These are phyloP conservation scores for Edaphochlamys debaryana DNA, from an alignment of 139 green algal species.

Conservation along the genomic window DNA sequence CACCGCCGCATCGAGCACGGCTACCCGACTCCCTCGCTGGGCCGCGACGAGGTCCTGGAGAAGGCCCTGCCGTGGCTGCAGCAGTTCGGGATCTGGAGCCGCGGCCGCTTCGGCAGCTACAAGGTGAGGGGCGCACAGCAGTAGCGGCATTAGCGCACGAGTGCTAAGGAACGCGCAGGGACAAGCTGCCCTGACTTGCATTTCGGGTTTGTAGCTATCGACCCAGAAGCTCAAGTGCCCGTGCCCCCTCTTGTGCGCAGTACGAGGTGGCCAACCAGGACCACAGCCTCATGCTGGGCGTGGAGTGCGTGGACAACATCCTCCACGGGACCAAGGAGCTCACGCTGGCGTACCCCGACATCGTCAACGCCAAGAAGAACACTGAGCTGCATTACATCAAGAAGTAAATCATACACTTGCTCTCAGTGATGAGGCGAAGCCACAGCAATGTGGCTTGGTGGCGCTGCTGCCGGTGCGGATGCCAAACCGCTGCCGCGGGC, in stretches of 20 bases:
- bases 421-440: too few relatives aligned
- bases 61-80: constrained; percentile 88
- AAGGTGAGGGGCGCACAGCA: constrained; percentile 61
- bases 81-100: constrained; percentile 83
- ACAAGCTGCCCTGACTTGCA: too few relatives aligned
- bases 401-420: constrained; percentile 30
- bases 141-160: too few relatives aligned
- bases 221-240: too few relatives aligned
- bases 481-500: too few relatives aligned
- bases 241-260: constrained; percentile 41
- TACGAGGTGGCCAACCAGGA: constrained; percentile 95
- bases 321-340: constrained; percentile 87
- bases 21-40: constrained; percentile 89
- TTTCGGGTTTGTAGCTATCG: too few relatives aligned
- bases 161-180: too few relatives aligned
- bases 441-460: not conserved
- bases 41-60: constrained; percentile 80
- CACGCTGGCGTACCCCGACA: constrained; percentile 85
- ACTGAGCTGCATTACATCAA: constrained; percentile 72
- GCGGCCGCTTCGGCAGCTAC: constrained; percentile 90
- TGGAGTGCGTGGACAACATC: constrained; percentile 91
- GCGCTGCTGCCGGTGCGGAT: too few relatives aligned
- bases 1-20: constrained; percentile 86
- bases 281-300: constrained; percentile 91
- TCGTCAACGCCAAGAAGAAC: constrained; percentile 90